Conservation (phyloP, 2,329 filamentous ascomycete species). For the Pseudopithomyces chartarum region DNA sequence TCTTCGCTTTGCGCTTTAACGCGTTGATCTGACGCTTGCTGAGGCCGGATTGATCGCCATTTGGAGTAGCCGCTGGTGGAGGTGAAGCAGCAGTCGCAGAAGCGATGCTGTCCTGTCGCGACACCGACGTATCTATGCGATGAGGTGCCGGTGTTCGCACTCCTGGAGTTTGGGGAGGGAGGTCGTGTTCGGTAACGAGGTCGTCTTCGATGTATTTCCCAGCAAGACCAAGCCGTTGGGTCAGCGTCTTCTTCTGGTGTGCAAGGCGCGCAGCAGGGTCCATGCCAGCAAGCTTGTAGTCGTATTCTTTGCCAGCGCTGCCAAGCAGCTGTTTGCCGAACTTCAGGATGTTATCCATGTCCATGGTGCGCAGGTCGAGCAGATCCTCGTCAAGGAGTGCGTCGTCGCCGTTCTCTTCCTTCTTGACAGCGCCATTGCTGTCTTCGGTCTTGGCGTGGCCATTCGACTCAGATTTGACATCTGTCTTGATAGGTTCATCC, state of each 20-base stretch:
- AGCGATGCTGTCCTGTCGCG: constrained; percentile 52
- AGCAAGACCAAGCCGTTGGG: constrained; percentile 78
- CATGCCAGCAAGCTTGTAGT: constrained; percentile 80
- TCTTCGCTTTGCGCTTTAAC: constrained; percentile 90
- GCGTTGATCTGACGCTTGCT: constrained; percentile 95
- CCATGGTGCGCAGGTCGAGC: constrained; percentile 74
- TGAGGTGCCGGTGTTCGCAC: constrained; percentile 45
- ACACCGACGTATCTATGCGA: constrained; percentile 57
- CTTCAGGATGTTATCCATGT: constrained; percentile 79
- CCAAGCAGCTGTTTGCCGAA: constrained; percentile 84
- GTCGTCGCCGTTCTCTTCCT: constrained; percentile 55
- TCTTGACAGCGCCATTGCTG: constrained; percentile 34
- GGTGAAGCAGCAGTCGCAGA: constrained; percentile 52
- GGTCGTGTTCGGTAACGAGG: constrained; percentile 70
- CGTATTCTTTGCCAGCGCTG: constrained; percentile 78
- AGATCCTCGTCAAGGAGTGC: constrained; percentile 59
- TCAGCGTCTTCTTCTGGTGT: constrained; percentile 88
- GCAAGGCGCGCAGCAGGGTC: constrained; percentile 80
- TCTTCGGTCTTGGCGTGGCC: constrained; percentile 64
- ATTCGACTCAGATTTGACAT: constrained; percentile 48
- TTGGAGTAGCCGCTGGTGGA: constrained; percentile 47
- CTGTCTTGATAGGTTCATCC: constrained; percentile 67
- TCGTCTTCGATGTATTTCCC: constrained; percentile 87
- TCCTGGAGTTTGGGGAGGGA: constrained; percentile 49
- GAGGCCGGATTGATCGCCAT: constrained; percentile 59